Evolutionary conservation across 2,329 filamentous ascomycete genomes (phyloP), one percentile per base, ranked within the genome.

Genomic region (Xylariaceae sp.): DNA sequence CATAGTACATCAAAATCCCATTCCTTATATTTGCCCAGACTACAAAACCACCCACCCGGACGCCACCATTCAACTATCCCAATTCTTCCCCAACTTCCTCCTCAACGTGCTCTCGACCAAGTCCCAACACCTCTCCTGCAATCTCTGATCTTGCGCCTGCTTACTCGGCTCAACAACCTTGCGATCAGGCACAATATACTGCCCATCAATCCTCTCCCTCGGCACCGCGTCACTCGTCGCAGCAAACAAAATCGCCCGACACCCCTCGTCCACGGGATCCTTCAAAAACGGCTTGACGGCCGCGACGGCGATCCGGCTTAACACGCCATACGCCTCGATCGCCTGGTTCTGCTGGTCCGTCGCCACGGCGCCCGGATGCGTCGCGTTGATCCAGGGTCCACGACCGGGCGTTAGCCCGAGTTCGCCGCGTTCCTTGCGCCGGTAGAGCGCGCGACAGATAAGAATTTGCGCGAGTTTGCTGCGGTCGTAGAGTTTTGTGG

Each of bases 401-500:
- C 53, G 51, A 10, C 57, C 57, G 69, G 67, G n/a, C 71, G 72
- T 11, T 10, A 67, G 55, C 4, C 63, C 57, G 8, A 78, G 66
- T 59, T 77, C 62, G 8, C 73, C 72, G 3, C 70, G 68, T 30
- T 70, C 66, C 57, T 75, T 73, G 15, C 76, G 72, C 23, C 73
- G 68, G 34, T 74, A 67, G 1, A 82, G 67, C 1, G 76, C 74
- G 6, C 73, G 74, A 8, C 76, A 71, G 48, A 80, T 77, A 4
- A 81, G 68, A 11, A 82, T 68, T 59, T 80, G 75, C 1, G 78
- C 78, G 11, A 82, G 75, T 66, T 82, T 82, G 6, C 74, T 75
- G 53, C 79, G 76, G 50, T 72, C 74, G 70, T 82, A 81, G n/a
- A 81, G 72, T 18, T 74, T 74, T 35, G 72, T 73, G 1, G 78